A percentile compares a stretch with the other conserved stretches of the same genome.
These are phyloP conservation scores for Fremontodendron californicum DNA, from an alignment of 345 rosid genomes.

Conservation along the genomic window DNA sequence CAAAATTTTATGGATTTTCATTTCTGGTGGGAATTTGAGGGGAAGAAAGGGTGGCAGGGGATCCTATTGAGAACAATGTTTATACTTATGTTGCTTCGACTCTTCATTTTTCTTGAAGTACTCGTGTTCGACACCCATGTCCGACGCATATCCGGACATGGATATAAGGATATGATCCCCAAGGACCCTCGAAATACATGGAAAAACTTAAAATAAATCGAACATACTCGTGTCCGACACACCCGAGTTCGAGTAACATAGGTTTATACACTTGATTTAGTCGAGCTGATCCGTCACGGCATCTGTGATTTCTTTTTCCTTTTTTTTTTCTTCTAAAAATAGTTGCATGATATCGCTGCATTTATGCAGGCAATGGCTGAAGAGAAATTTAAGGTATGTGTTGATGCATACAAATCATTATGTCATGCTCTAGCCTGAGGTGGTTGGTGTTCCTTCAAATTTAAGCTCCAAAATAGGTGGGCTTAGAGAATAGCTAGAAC, in stretches of 20 bases:
- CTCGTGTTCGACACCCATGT: too few species aligned
- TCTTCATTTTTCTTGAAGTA: too few species aligned
- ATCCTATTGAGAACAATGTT: background rate
- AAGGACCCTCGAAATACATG: too few species aligned
- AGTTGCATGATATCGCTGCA: background rate
- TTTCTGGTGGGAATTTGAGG: background rate
- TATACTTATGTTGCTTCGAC: too few species aligned
- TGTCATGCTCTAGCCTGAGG: conserved; percentile 49
- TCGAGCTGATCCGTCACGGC: background rate
- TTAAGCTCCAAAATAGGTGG: background rate
- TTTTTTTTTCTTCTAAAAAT: background rate
- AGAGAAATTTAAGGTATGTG: conserved; percentile 85
- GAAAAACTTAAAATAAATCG: too few species aligned
- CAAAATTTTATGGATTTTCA: background rate
- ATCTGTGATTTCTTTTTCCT: background rate
- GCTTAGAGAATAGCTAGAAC: background rate
- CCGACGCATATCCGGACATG: too few species aligned
- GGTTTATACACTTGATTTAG: background rate
- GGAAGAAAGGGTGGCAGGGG: too few species aligned
- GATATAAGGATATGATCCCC: too few species aligned
- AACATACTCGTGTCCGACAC: too few species aligned
- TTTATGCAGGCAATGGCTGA: conserved; percentile 59
- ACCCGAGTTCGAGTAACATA: too few species aligned
- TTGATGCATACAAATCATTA: conserved; percentile 72
- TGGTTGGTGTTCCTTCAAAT: background rate